Evolutionary conservation across 2,329 filamentous ascomycete species (phyloP).

Genomic region (Botrytis fabae): DNA sequence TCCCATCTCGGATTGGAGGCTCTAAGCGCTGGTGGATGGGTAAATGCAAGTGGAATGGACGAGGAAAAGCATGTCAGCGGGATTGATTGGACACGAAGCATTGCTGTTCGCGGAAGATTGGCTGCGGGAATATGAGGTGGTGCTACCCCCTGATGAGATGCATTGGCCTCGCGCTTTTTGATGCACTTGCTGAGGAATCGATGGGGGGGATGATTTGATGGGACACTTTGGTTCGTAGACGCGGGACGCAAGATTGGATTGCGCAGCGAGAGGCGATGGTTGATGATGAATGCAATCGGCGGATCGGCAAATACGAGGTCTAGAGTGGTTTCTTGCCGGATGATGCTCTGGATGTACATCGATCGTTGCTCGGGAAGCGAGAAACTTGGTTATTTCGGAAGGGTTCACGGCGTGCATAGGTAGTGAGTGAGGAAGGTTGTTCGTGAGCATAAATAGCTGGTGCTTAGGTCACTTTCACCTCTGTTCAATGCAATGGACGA

Average conservation of each 20-base stretch:
- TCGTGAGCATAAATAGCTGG: background rate
- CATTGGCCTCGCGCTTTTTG: slow-evolving; percentile 11
- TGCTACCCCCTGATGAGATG: slow-evolving; percentile 9
- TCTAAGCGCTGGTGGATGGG: slow-evolving; percentile 7
- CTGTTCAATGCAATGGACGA: background rate
- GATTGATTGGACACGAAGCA: background rate
- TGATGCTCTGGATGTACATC: background rate
- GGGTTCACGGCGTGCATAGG: background rate
- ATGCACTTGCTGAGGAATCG: background rate
- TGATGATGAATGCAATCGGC: background rate
- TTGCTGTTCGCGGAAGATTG: background rate
- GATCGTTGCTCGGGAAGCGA: background rate
- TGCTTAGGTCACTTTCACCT: too few species aligned
- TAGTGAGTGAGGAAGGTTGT: background rate
- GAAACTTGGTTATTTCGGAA: background rate
- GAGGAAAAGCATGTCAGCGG: background rate
- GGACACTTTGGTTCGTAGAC: background rate
- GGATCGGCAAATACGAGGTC: slow-evolving; percentile 4
- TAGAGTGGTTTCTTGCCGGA: background rate
- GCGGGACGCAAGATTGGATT: background rate
- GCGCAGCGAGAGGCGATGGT: background rate
- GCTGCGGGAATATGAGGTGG: background rate
- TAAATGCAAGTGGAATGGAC: background rate
- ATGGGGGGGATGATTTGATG: background rate
- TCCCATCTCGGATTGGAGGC: background rate